A percentile compares a stretch with the other conserved stretches of the same genome.
Evolutionary conservation across 768 basidiomycete species (phyloP).

Genomic region (Strobilomyces confusus): DNA sequence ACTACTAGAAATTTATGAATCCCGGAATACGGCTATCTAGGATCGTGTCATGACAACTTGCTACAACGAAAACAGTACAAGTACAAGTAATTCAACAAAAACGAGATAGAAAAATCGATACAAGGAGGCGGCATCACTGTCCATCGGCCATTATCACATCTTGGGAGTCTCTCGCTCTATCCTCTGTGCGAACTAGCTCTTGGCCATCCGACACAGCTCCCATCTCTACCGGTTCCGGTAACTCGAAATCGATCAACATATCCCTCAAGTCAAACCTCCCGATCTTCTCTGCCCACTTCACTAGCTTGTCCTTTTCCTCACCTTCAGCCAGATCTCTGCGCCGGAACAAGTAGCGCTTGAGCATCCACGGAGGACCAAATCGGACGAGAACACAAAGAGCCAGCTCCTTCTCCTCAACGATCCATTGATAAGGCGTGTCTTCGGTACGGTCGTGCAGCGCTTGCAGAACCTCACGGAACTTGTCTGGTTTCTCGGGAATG

Average conservation of each 20-base stretch:
- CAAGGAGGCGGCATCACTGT: not conserved
- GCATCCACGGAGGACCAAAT: constrained; percentile 25
- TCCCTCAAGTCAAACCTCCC: constrained; percentile 23
- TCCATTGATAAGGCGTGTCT: constrained; percentile 21
- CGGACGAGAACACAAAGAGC: constrained; percentile 21
- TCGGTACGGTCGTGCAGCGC: constrained; percentile 26
- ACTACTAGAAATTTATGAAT: too few species aligned
- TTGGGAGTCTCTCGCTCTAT: not conserved
- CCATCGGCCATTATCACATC: constrained; percentile 9
- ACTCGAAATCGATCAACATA: constrained; percentile 18
- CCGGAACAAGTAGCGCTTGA: constrained; percentile 23
- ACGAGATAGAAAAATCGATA: not conserved
- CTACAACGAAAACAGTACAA: not conserved
- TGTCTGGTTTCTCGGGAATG: constrained; percentile 19
- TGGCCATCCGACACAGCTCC: constrained; percentile 1
- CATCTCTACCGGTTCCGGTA: constrained; percentile 12
- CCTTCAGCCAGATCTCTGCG: constrained; percentile 19
- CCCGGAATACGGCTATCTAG: too few species aligned
- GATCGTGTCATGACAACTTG: not conserved
- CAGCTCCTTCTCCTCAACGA: constrained; percentile 24
- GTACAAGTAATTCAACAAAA: constrained; percentile 1
- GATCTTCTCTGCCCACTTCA: constrained; percentile 15
- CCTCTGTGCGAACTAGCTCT: not conserved
- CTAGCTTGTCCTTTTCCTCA: constrained; percentile 12
- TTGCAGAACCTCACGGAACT: constrained; percentile 20